Percentiles rank a stretch among this genome's conserved stretches.
Conservation (phyloP, 345 rosid genomes). For the Populus alba region DNA sequence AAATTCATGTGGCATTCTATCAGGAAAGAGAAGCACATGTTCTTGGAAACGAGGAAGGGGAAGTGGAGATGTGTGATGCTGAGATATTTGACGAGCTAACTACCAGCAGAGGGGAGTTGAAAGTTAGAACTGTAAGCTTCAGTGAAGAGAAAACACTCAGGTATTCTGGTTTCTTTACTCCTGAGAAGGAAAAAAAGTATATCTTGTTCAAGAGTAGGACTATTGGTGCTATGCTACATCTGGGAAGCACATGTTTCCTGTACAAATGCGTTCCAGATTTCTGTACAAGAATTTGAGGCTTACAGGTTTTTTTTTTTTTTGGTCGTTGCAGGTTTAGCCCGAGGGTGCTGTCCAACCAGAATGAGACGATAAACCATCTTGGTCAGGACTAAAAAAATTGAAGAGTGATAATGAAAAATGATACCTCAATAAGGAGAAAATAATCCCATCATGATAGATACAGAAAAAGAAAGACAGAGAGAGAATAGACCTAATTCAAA, state of each 20-base stretch:
- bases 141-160: constrained; percentile 28
- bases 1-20: neutral
- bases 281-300: neutral
- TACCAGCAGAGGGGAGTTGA: constrained; percentile 77
- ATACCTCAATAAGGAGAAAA: too few species aligned
- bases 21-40: constrained; percentile 36
- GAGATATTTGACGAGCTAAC: constrained; percentile 78
- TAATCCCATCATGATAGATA: too few species aligned
- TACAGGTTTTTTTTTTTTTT: neutral
- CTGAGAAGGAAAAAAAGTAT: neutral
- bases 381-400: too few species aligned
- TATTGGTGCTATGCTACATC: too few species aligned
- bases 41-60: constrained; percentile 28
- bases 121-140: constrained; percentile 53
- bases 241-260: too few species aligned
- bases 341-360: neutral
- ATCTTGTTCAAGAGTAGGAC: neutral
- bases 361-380: too few species aligned
- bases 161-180: neutral
- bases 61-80: constrained; percentile 41
- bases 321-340: neutral
- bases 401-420: too few species aligned
- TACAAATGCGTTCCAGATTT: neutral
- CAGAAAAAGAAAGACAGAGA: too few species aligned
- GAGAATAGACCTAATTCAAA: too few species aligned